phyloP scores from a whole-genome alignment of 2,329 filamentous ascomycete genomes.

The Leptographium lundbergii region DNA sequence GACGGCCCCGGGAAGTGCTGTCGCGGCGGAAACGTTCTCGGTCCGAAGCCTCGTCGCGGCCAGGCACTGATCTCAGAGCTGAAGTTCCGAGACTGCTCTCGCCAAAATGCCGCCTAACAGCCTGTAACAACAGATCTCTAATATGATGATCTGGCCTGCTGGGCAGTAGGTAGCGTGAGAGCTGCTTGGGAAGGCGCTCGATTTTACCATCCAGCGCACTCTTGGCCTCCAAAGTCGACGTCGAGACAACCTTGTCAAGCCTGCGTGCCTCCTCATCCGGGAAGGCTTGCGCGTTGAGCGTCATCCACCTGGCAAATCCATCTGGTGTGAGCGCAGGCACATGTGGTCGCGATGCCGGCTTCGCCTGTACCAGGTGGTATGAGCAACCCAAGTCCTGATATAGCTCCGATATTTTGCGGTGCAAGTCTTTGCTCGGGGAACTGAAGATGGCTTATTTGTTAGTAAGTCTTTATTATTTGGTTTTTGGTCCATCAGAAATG shows the following conservation, averaged over 20 bases:
- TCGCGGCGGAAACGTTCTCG: background rate
- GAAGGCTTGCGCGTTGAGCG: slow-evolving; percentile 58
- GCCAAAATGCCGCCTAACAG: slow-evolving; percentile 36
- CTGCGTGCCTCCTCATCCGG: slow-evolving; percentile 64
- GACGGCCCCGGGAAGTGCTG: background rate
- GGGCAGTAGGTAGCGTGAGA: slow-evolving; percentile 63
- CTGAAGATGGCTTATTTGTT: slow-evolving; percentile 38
- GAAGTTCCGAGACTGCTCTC: background rate
- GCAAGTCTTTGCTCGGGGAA: slow-evolving; percentile 6
- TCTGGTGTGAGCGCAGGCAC: slow-evolving; percentile 52
- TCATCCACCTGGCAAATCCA: slow-evolving; percentile 64
- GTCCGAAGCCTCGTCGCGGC: background rate
- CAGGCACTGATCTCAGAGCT: background rate
- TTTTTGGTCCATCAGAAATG: too few relatives aligned
- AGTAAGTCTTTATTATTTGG: too few relatives aligned
- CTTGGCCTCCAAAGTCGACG: slow-evolving; percentile 52
- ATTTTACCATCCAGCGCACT: slow-evolving; percentile 45
- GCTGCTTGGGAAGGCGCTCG: slow-evolving; percentile 66
- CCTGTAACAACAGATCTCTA: slow-evolving; percentile 47
- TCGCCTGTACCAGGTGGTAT: slow-evolving; percentile 51
- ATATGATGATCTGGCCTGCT: slow-evolving; percentile 39
- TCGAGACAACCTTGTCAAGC: slow-evolving; percentile 52
- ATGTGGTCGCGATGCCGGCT: slow-evolving; percentile 36
- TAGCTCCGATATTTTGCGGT: slow-evolving; percentile 24
- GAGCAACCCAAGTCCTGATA: slow-evolving; percentile 42